These are phyloP conservation scores for Pestalotiopsis sp. DNA, from an alignment of 2,329 filamentous ascomycete genomes.

Conservation along the genomic window DNA sequence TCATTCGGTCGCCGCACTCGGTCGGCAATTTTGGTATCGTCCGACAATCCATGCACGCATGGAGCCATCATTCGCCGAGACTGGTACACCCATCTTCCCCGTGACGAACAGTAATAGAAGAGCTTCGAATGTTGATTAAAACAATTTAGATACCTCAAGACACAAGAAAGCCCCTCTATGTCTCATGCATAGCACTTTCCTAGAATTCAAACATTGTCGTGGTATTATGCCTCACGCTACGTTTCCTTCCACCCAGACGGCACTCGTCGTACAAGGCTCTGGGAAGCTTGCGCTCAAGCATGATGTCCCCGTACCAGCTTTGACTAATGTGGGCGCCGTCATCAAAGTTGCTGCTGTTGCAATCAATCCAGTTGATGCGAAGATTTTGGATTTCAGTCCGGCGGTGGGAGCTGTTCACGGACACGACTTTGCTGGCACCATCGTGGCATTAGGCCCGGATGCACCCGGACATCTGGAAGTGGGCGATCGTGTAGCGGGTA, in stretches of 20 bases:
- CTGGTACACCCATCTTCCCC: too few relatives aligned
- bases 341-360: constrained; percentile 30
- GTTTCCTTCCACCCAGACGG: not conserved
- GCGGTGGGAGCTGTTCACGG: constrained; percentile 31
- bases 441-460: not conserved
- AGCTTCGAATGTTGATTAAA: too few relatives aligned
- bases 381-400: constrained; percentile 28
- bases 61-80: too few relatives aligned
- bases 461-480: not conserved
- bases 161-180: too few relatives aligned
- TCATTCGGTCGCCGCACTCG: too few relatives aligned
- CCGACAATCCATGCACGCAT: too few relatives aligned
- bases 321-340: constrained; percentile 14
- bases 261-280: not conserved
- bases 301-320: constrained; percentile 13
- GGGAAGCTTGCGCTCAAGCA: not conserved
- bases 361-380: constrained; percentile 37
- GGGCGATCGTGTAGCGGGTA: constrained; percentile 8
- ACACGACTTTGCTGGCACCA: constrained; percentile 8
- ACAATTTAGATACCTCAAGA: too few relatives aligned
- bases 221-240: too few relatives aligned
- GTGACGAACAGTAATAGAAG: too few relatives aligned
- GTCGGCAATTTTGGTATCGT: too few relatives aligned
- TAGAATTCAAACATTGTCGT: too few relatives aligned
- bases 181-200: too few relatives aligned